Evolutionary conservation across 352 stramenopile species (phyloP).

Genomic region (Globisporangium cylindrosporum): DNA sequence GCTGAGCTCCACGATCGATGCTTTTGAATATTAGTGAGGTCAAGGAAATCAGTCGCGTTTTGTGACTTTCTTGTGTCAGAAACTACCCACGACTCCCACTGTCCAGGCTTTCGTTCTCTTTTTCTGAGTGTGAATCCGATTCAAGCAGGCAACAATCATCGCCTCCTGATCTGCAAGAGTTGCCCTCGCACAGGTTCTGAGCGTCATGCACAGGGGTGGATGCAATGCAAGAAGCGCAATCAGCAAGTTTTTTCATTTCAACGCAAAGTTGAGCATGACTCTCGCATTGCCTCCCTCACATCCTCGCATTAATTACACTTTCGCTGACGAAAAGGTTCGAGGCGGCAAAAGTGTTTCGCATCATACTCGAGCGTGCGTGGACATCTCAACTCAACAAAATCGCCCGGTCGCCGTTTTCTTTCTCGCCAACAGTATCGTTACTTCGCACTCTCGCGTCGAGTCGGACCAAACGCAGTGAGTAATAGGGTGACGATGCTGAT

Average conservation of each 20-base stretch:
- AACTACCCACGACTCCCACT: not conserved
- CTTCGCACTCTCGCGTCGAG: constrained; percentile 6
- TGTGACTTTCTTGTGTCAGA: not conserved
- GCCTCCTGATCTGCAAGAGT: not conserved
- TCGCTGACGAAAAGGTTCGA: not conserved
- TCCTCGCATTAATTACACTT: not conserved
- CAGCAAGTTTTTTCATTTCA: not conserved
- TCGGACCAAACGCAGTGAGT: constrained; percentile 12
- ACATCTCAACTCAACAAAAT: not conserved
- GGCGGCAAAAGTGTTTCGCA: not conserved
- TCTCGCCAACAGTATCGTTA: constrained; percentile 5
- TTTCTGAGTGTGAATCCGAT: not conserved
- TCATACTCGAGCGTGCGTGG: not conserved
- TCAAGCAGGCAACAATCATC: not conserved
- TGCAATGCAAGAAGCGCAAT: not conserved
- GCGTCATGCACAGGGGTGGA: not conserved
- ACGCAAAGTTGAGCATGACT: not conserved
- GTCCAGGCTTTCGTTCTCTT: not conserved
- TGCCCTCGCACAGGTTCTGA: not conserved
- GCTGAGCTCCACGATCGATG: not conserved
- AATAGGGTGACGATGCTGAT: constrained; percentile 10
- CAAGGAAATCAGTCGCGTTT: not conserved
- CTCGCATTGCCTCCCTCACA: not conserved
- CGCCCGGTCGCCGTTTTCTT: constrained; percentile 6
- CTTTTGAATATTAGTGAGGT: not conserved